phyloP scores from a whole-genome alignment of 140 eudicot genomes.

The Bidens hawaiensis region DNA sequence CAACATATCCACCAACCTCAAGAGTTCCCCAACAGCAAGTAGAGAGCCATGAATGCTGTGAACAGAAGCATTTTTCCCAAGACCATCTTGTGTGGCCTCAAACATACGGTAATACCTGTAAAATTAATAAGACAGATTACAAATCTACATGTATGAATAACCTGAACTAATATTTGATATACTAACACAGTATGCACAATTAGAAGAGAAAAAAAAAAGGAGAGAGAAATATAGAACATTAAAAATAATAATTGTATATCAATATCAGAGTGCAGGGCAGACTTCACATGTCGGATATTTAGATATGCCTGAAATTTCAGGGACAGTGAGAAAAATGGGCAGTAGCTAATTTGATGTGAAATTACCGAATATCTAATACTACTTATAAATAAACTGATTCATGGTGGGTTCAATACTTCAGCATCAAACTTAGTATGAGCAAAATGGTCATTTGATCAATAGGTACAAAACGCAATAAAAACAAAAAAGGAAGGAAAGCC shows the following conservation, averaged over 20 bases:
- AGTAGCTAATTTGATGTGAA: background rate
- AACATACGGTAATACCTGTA: constrained; percentile 98
- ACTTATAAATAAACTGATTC: background rate
- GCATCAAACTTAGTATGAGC: background rate
- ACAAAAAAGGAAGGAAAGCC: background rate
- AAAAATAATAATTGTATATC: background rate
- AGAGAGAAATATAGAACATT: background rate
- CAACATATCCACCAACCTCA: constrained; percentile 61
- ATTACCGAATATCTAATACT: background rate
- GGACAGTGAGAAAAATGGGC: background rate
- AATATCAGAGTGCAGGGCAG: background rate
- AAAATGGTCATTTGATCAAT: background rate
- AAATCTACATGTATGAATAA: constrained; percentile 13
- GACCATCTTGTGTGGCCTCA: constrained; percentile 98
- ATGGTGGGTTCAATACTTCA: background rate
- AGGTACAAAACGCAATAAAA: background rate
- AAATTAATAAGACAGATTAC: background rate
- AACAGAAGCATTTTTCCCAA: constrained; percentile 95
- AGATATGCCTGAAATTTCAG: background rate
- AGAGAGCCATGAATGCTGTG: constrained; percentile 99
- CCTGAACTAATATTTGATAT: background rate
- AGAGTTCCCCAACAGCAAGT: constrained; percentile 97
- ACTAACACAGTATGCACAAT: background rate
- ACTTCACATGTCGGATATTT: background rate
- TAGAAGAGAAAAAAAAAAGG: background rate